Percentiles rank a stretch among this genome's conserved stretches.
phyloP scores from a whole-genome alignment of 768 basidiomycete genomes.

The Lanmaoa rubissima region DNA sequence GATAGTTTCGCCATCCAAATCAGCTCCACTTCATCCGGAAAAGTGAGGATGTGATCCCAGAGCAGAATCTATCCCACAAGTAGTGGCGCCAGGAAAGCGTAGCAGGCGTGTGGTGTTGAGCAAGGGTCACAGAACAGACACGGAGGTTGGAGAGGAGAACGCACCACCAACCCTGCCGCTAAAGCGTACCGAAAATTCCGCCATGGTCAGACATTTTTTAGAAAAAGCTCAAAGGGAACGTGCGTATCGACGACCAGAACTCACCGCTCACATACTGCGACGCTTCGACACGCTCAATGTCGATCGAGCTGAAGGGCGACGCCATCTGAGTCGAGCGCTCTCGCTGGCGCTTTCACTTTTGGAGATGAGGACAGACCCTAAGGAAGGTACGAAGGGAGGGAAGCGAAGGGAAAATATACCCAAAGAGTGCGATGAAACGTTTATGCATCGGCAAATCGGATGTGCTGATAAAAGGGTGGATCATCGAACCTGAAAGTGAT shows the following conservation, averaged over 20 bases:
- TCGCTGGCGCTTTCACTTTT: background rate
- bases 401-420: background rate
- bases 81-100: background rate
- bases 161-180: slow-evolving; percentile 29
- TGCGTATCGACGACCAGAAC: background rate
- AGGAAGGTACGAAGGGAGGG: background rate
- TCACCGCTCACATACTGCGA: slow-evolving; percentile 29
- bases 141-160: background rate
- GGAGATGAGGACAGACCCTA: background rate
- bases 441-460: background rate
- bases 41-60: slow-evolving; percentile 36
- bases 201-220: background rate
- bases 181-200: background rate
- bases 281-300: slow-evolving; percentile 11
- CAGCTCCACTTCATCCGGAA: slow-evolving; percentile 32
- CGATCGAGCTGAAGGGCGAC: background rate
- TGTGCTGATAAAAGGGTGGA: slow-evolving; percentile 15
- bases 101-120: background rate
- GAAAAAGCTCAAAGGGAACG: background rate
- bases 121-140: background rate
- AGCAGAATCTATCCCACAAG: slow-evolving; percentile 25
- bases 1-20: slow-evolving; percentile 32
- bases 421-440: background rate
- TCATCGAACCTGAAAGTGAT: slow-evolving; percentile 5
- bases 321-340: slow-evolving; percentile 10